Evolutionary conservation across 2,329 filamentous ascomycete species (phyloP), one percentile per base, ranked within the genome.

Genomic region (Arachnomyces sp.): DNA sequence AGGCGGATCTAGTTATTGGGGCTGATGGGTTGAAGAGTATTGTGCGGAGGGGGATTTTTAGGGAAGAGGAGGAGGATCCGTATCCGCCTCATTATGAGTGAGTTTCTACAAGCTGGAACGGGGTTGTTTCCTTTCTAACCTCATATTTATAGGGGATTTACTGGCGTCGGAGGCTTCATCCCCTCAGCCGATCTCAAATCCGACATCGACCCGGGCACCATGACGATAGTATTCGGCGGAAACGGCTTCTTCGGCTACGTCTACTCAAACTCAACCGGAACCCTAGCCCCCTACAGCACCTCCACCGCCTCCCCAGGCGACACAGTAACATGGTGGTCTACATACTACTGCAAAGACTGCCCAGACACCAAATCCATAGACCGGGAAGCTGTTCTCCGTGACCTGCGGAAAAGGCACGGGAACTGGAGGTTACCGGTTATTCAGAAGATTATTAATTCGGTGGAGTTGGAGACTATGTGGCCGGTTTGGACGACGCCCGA

Each of bases 231-330:
- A 0, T 70, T 71, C 41, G 68, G 70, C 2, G 57, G 63, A 1
- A 70, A 69, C 38, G 70, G 71, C 0, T 73, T 72, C 49, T 73
- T 73, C 45, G 70, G 71, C 1, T 73, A 72, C 48, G 62, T 64
- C 17, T 65, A 61, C 36, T 49, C 57, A 11, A 47, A 49, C 6
- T 58, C 52, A 31, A 43, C 50, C 3, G 16, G 40, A 16, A 28
- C 29, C 13, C 28, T 54, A 49, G 9, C 5, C 5, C 20, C 20
- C 9, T 25, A 5, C 20, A 9, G 20, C 5, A 25, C 20, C 28
- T 42, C 57, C 17, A 43, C 56, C 11, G 51, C 53, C 2, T 43
- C 49, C 7, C 59, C 57, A 2, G 59, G 60, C 2, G 46, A 58
- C 12, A 47, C 50, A 7, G 44, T 67, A 2, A 60, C 57, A 31